Base-by-base conservation (phyloP, 179 eudicot species). In the Actinidia polygama region DNA sequence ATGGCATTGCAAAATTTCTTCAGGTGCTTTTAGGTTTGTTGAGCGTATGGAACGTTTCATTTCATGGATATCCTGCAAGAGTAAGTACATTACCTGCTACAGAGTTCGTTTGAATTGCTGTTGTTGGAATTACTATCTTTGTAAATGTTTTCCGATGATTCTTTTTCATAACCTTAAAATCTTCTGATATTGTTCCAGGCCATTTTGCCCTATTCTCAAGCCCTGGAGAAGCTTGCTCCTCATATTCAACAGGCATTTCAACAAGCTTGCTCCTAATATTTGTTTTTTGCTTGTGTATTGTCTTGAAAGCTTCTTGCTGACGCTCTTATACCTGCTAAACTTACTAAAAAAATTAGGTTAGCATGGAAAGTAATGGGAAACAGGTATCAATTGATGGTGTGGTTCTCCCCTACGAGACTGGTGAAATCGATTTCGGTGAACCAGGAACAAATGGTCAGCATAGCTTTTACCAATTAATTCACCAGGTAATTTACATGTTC, bases 401-500 rank as follows among this genome's bases (percentile, higher is more conserved):
- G 64, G 88, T 81, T 49, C 98, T 97, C 86, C 98, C 98, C 79
- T 95, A 88, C 87, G 95, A 91, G 83, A 81, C 98, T 76, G 98
- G 99, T 87, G 99, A 95, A 89, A 95, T 97, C 79, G 98, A 97
- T 92, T 97, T 97, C 83, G 99, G 99, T 71, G 99, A 95, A 87
- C 99, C 98, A 58, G 99, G 99, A 85, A 97, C 99, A 81, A 97
- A 97, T 88, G 99, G 99, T n/a, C 99, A 97, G 81, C 99, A 95
- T 87, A 97, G 98, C 90, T 97, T 97, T 84, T 97, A 97, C 87
- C 99, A 97, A 87, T 89, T 97, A 83, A 95, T 97, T 89, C 99
- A 97, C 89, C 99, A 97, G 99, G 99, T 92, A 86, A 83, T 51
- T 47, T 74, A 14, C 59, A 0, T 80, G 58, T 75, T 62, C 44